A percentile compares a stretch with the other conserved stretches of the same genome.
phyloP scores from a whole-genome alignment of 805 yeast genomes.

The Lachancea mirantina region DNA sequence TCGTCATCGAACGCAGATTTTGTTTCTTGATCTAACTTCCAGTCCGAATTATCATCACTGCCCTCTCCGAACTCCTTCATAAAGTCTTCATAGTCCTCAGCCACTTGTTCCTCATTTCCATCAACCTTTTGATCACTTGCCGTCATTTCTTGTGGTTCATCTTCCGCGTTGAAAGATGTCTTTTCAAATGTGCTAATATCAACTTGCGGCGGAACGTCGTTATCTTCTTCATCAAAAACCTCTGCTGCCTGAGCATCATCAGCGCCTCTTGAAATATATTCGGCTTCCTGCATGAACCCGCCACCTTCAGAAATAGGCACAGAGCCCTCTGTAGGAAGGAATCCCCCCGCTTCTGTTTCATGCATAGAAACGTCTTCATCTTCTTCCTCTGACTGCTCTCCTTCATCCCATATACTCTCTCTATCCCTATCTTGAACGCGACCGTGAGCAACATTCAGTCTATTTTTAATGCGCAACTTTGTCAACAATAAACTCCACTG shows the following conservation, averaged over 20 bases:
- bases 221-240: not conserved
- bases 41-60: slow-evolving; percentile 24
- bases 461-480: slow-evolving; percentile 30
- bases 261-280: not conserved
- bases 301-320: no score
- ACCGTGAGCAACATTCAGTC: slow-evolving; percentile 45
- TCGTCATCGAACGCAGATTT: slow-evolving; percentile 4
- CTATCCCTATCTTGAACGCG: slow-evolving; percentile 10
- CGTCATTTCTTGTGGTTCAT: not conserved
- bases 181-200: not conserved
- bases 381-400: slow-evolving; percentile 12
- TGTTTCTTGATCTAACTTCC: no score
- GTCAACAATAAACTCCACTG: slow-evolving; percentile 27
- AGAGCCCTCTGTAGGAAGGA: no score
- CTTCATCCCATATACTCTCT: slow-evolving; percentile 12
- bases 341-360: slow-evolving; percentile 13
- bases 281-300: no score
- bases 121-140: not conserved
- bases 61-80: slow-evolving; percentile 29
- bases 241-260: not conserved
- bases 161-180: not conserved
- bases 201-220: slow-evolving; percentile 3
- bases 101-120: no score
- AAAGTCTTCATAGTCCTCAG: slow-evolving; percentile 29
- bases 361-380: not conserved